Percentiles rank a stretch among this genome's conserved stretches.
These are phyloP conservation scores for Hymenoscyphus salicellus DNA, from an alignment of 2,329 filamentous ascomycete species.

Conservation along the genomic window DNA sequence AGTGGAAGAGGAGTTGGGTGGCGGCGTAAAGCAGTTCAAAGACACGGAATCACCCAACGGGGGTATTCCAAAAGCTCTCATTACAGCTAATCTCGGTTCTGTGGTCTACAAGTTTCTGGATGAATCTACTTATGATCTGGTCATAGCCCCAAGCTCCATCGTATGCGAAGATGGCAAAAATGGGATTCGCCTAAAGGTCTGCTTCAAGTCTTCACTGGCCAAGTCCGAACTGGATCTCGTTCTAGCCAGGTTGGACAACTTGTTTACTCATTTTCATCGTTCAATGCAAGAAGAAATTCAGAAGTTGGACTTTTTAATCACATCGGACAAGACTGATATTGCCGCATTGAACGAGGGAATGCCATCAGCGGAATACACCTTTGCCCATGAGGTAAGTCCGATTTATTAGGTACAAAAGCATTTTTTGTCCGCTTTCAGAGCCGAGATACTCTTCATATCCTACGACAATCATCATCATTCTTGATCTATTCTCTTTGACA, in stretches of 20 bases:
- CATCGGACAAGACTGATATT: constrained; percentile 4
- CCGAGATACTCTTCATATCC: background rate
- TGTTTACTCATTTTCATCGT: background rate
- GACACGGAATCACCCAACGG: background rate
- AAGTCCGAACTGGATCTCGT: constrained; percentile 5
- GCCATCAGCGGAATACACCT: constrained; percentile 4
- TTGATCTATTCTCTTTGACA: background rate
- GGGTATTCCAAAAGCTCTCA: constrained; percentile 7
- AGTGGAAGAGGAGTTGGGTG: background rate
- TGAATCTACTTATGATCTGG: constrained; percentile 4
- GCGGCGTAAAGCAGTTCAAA: background rate
- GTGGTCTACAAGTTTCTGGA: background rate
- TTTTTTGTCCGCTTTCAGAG: background rate
- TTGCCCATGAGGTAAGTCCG: constrained; percentile 2
- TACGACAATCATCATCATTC: background rate
- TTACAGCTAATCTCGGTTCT: background rate
- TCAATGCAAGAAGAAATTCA: constrained; percentile 2
- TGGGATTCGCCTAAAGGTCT: background rate
- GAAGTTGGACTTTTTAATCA: constrained; percentile 5
- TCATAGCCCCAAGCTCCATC: background rate
- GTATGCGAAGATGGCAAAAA: constrained; percentile 3
- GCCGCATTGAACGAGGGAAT: constrained; percentile 4
- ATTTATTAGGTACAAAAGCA: background rate
- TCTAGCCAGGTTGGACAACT: constrained; percentile 1
- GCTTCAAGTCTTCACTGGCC: background rate